Conservation (phyloP, 257 asterid species). For the Nicotiana benthamiana region DNA sequence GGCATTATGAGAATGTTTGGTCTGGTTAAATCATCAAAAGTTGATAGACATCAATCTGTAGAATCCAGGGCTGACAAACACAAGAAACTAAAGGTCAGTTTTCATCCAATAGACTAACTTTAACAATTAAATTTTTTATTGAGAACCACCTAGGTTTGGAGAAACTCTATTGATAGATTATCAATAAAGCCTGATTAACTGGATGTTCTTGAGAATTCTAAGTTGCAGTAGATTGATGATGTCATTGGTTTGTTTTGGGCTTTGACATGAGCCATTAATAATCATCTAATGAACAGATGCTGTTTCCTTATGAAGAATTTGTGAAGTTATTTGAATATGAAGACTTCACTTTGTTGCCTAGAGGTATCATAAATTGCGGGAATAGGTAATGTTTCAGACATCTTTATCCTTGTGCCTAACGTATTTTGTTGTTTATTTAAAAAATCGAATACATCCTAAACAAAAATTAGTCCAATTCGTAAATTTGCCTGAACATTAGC, state of each 20-base stretch:
- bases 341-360: slow-evolving; percentile 43
- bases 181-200: not conserved
- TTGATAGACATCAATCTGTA: slow-evolving; percentile 32
- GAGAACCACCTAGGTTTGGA: not conserved
- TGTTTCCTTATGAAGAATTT: slow-evolving; percentile 82
- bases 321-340: slow-evolving; percentile 62
- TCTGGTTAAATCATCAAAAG: slow-evolving; percentile 38
- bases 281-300: slow-evolving; percentile 46
- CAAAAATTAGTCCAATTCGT: not conserved
- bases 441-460: not conserved
- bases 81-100: slow-evolving; percentile 57
- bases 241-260: not conserved
- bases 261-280: not conserved
- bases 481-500: not conserved
- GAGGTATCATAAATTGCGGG: slow-evolving; percentile 78
- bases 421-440: not conserved
- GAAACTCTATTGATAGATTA: not conserved
- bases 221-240: slow-evolving; percentile 9
- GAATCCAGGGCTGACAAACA: slow-evolving; percentile 28
- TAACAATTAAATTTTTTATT: not conserved
- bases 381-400: slow-evolving; percentile 45
- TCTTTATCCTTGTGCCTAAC: slow-evolving; percentile 6
- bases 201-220: not conserved
- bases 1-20: slow-evolving; percentile 46
- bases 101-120: too few relatives aligned